Conservation (phyloP, 2,329 filamentous ascomycete species). For the Pseudocercospora vitis region DNA sequence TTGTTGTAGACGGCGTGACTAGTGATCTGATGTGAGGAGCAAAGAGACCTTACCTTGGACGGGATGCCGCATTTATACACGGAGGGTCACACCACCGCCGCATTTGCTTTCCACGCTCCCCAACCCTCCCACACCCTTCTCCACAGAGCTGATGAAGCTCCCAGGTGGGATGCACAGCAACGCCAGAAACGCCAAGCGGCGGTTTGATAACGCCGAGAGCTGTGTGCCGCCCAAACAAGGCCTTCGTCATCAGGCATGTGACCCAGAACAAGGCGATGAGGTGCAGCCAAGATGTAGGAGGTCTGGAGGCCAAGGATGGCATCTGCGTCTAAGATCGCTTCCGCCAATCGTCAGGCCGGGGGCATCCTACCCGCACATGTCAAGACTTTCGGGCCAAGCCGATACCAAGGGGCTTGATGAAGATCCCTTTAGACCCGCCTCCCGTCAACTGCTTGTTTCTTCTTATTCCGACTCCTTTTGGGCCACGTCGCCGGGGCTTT, state of each 20-base stretch:
- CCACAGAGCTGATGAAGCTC: not conserved
- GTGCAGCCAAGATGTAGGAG: slow-evolving; percentile 8
- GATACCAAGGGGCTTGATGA: not conserved
- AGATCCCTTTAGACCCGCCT: slow-evolving; percentile 5
- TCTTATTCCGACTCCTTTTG: not conserved
- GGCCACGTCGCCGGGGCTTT: not conserved
- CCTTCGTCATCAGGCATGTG: not conserved
- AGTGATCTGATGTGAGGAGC: not conserved
- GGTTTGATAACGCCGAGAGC: slow-evolving; percentile 21
- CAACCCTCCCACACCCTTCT: slow-evolving; percentile 3
- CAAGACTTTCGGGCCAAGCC: slow-evolving; percentile 9
- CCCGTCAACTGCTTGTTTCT: slow-evolving; percentile 3
- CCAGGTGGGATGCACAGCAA: slow-evolving; percentile 13
- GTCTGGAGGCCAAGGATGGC: slow-evolving; percentile 5
- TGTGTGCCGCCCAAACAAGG: not conserved
- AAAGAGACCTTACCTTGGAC: not conserved
- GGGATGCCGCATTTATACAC: slow-evolving; percentile 11
- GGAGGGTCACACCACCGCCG: not conserved
- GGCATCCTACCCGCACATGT: not conserved
- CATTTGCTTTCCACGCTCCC: not conserved
- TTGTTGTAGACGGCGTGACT: not conserved
- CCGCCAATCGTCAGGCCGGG: not conserved
- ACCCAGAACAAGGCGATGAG: slow-evolving; percentile 5
- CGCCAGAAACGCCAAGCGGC: slow-evolving; percentile 14
- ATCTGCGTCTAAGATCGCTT: not conserved